Percentiles rank a stretch among this genome's conserved stretches.
These are phyloP conservation scores for Leishmania braziliensis DNA, from an alignment of 208 protist genomes.

Conservation along the genomic window DNA sequence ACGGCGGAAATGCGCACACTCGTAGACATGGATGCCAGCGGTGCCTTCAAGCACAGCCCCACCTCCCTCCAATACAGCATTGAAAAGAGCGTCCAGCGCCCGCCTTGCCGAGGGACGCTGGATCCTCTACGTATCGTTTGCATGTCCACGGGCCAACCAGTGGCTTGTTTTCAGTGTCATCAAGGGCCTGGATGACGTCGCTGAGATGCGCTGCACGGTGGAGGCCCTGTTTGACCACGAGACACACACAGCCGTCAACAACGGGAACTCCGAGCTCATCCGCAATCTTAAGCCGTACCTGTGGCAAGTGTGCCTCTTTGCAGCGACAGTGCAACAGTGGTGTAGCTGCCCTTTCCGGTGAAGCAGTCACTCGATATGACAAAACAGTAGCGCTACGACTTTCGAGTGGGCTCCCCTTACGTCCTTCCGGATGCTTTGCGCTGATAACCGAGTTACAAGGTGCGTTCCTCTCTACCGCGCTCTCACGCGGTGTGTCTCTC, in stretches of 20 bases:
- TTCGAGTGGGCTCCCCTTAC: no score
- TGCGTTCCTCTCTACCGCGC: no score
- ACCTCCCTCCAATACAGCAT: constrained; percentile 60
- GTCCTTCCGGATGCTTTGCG: no score
- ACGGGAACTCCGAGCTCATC: constrained; percentile 91
- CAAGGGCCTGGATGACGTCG: constrained; percentile 67
- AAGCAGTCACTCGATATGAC: no score
- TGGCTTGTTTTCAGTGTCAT: constrained; percentile 49
- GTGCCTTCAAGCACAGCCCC: constrained; percentile 63
- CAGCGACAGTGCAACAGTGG: no score
- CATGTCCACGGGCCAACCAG: constrained; percentile 87
- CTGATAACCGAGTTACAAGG: no score
- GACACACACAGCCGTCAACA: constrained; percentile 88
- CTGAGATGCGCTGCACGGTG: constrained; percentile 77
- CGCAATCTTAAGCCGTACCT: constrained; percentile 81
- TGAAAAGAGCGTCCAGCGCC: constrained; percentile 36
- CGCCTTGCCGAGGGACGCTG: constrained; percentile 65
- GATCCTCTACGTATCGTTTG: constrained; percentile 88
- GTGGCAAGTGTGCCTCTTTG: constrained; percentile 35
- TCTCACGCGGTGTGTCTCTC: no score
- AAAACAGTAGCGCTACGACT: no score
- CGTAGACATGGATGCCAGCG: constrained; percentile 46
- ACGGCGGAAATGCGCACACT: constrained; percentile 28
- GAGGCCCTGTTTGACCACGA: constrained; percentile 92
- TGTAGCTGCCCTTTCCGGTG: no score